A percentile compares a stretch with the other conserved stretches of the same genome.
These are phyloP conservation scores for Bassia scoparia DNA, from an alignment of 148 eudicot genomes.

Conservation along the genomic window DNA sequence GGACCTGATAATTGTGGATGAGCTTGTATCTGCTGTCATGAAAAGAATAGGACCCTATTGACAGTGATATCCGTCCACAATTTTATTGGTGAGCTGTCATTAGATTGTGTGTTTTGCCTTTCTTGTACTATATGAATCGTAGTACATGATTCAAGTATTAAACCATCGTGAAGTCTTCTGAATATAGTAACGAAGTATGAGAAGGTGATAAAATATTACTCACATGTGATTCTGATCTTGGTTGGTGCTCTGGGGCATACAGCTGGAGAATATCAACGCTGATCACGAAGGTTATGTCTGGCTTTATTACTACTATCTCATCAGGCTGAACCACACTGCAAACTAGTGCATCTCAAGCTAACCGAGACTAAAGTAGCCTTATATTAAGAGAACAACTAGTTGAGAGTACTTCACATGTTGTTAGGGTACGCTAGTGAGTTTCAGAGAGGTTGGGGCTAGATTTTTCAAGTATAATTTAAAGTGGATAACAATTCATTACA, in stretches of 20 bases:
- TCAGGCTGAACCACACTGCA: neutral
- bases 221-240: constrained; percentile 72
- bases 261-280: constrained; percentile 52
- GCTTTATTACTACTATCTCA: no score
- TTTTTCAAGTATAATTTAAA: no score
- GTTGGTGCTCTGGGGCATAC: constrained; percentile 74
- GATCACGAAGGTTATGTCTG: no score
- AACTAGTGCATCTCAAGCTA: neutral
- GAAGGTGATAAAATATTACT: constrained; percentile 91
- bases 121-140: neutral
- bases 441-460: no score
- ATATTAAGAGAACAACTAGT: no score
- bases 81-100: constrained; percentile 55
- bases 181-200: constrained; percentile 53
- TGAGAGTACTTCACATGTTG: no score
- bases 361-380: no score
- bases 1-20: constrained; percentile 74
- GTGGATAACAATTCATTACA: neutral
- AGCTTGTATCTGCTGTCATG: constrained; percentile 66
- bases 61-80: constrained; percentile 46
- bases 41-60: constrained; percentile 56
- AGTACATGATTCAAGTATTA: neutral
- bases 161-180: no score
- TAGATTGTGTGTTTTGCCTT: neutral
- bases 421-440: no score